These are phyloP conservation scores for Hericium erinaceus DNA, from an alignment of 768 basidiomycete genomes.

Conservation along the genomic window DNA sequence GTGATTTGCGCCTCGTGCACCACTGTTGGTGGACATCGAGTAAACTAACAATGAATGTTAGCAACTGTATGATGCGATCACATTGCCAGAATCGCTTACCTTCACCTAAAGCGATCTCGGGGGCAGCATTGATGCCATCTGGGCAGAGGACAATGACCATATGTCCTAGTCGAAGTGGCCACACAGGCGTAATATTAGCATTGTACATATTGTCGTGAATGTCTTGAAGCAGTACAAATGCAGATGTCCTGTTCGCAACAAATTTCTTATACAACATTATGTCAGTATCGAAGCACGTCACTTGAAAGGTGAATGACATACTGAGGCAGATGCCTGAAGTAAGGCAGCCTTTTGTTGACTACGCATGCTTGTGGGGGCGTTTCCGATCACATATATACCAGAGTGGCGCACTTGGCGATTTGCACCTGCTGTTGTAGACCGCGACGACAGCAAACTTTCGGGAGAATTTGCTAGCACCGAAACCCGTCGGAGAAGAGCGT, in stretches of 20 bases:
- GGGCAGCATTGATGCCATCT: neutral
- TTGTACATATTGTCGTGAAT: neutral
- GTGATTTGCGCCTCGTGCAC: neutral
- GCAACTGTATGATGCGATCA: neutral
- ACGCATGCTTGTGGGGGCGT: too few relatives aligned
- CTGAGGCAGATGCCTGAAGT: neutral
- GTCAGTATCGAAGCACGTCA: neutral
- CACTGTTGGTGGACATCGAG: neutral
- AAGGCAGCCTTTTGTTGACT: neutral
- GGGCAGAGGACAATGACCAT: neutral
- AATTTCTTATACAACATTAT: neutral
- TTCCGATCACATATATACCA: neutral
- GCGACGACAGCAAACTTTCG: neutral
- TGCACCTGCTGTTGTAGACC: neutral
- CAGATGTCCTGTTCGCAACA: neutral
- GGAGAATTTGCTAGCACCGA: neutral
- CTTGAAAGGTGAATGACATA: neutral
- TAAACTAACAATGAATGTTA: neutral
- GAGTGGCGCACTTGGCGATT: neutral
- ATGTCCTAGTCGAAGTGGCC: neutral
- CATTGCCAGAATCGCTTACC: neutral
- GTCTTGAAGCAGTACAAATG: neutral
- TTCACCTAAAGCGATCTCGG: neutral
- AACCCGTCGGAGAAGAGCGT: neutral
- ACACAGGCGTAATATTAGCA: neutral